A percentile compares a stretch with the other conserved stretches of the same genome.
phyloP scores from a whole-genome alignment of 148 eudicot genomes.

The Rheum nobile region DNA sequence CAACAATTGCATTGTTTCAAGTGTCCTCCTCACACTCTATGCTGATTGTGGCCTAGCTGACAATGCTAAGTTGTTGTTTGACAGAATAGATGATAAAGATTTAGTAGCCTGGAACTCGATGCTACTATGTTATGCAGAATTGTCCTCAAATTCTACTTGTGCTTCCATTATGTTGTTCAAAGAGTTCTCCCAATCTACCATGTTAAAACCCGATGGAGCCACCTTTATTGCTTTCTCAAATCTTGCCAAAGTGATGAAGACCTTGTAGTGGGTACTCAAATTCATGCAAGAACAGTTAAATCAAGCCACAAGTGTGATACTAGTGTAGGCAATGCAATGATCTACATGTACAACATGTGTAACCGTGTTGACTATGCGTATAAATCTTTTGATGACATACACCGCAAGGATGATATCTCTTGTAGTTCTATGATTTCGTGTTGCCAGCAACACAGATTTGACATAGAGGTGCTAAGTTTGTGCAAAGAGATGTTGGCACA shows the following conservation, averaged over 20 bases:
- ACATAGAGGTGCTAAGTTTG: neutral
- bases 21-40: constrained; percentile 11
- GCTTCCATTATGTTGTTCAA: no score
- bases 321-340: constrained; percentile 14
- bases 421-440: constrained; percentile 11
- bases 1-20: constrained; percentile 8
- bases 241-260: constrained; percentile 9
- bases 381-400: constrained; percentile 6
- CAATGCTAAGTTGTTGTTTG: no score
- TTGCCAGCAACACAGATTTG: constrained; percentile 10
- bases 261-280: constrained; percentile 9
- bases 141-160: no score
- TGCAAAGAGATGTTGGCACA: constrained; percentile 15
- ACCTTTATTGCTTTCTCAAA: constrained; percentile 8
- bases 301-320: no score
- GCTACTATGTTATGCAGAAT: no score
- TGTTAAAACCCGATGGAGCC: no score
- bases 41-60: no score
- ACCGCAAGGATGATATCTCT: constrained; percentile 7
- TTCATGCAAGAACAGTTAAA: constrained; percentile 5
- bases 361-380: constrained; percentile 7
- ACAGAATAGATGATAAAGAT: no score
- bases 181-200: no score
- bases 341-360: constrained; percentile 11
- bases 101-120: no score